These are phyloP conservation scores for Phoma herbarum DNA, from an alignment of 2,329 filamentous ascomycete genomes.

Conservation along the genomic window DNA sequence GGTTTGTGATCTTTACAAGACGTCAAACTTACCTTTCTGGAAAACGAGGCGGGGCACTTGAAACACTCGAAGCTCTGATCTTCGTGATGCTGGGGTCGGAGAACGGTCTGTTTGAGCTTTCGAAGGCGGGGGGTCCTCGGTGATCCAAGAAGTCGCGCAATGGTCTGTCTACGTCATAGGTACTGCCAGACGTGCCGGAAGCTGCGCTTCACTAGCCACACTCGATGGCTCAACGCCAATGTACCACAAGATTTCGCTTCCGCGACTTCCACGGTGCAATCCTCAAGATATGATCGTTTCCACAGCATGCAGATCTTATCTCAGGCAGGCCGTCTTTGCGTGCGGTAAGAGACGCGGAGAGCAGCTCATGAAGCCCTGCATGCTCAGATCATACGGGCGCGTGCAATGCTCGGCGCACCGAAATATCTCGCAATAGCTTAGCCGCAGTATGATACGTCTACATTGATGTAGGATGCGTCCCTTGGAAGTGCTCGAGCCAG, in stretches of 20 bases:
- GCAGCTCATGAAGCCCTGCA: background rate
- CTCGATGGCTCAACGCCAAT: background rate
- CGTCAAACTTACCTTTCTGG: constrained; percentile 23
- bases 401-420: background rate
- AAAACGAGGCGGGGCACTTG: constrained; percentile 11
- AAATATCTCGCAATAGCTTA: background rate
- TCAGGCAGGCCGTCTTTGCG: background rate
- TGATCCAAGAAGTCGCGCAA: constrained; percentile 24
- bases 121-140: constrained; percentile 27
- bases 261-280: background rate
- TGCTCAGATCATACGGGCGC: background rate
- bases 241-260: constrained; percentile 3
- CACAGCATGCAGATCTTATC: background rate
- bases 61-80: constrained; percentile 23
- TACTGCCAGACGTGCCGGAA: constrained; percentile 22
- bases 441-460: background rate
- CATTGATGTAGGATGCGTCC: background rate
- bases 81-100: constrained; percentile 27
- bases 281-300: background rate
- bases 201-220: constrained; percentile 24
- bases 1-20: constrained; percentile 4
- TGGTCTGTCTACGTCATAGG: constrained; percentile 35
- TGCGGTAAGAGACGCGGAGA: background rate
- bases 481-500: background rate
- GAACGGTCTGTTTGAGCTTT: constrained; percentile 30